Evolutionary conservation across 148 eudicot genomes (phyloP).

Genomic region (Suaeda aralocaspica): DNA sequence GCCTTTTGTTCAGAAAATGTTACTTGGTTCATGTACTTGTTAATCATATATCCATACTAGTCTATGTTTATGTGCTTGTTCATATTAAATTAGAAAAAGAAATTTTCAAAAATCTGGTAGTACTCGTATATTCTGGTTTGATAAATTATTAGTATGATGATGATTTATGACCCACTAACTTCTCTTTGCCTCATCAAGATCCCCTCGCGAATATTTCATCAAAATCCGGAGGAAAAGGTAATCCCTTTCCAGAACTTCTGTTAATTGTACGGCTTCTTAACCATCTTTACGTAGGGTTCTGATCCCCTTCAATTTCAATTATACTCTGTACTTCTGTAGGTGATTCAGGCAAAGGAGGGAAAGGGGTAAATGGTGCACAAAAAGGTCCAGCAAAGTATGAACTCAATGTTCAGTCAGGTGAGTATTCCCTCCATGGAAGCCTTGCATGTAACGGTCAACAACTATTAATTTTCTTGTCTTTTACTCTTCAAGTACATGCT

Average conservation of each 20-base stretch:
- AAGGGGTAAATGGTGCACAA: slow-evolving; percentile 48
- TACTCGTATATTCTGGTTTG: background rate
- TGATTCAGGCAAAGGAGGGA: slow-evolving; percentile 46
- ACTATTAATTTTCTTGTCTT: background rate
- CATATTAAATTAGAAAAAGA: background rate
- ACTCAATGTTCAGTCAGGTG: slow-evolving; percentile 59
- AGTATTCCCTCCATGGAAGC: slow-evolving; percentile 17
- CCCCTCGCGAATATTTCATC: slow-evolving; percentile 18
- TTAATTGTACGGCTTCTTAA: slow-evolving; percentile 1
- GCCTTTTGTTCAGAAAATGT: background rate
- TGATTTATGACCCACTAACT: slow-evolving; percentile 9
- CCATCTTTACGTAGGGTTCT: no score
- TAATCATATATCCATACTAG: no score
- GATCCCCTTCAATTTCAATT: background rate
- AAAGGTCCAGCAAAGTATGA: slow-evolving; percentile 41
- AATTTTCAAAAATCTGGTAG: slow-evolving; percentile 12
- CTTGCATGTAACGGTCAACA: background rate
- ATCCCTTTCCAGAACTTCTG: slow-evolving; percentile 5
- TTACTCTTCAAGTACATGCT: background rate
- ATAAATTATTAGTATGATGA: no score
- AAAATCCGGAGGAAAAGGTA: slow-evolving; percentile 46
- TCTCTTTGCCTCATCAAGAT: slow-evolving; percentile 1
- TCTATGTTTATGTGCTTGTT: background rate
- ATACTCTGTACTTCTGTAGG: slow-evolving; percentile 19
- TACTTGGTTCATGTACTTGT: background rate